These are phyloP conservation scores for Meripilus lineatus DNA, from an alignment of 1,284 basidiomycete genomes.

Conservation along the genomic window DNA sequence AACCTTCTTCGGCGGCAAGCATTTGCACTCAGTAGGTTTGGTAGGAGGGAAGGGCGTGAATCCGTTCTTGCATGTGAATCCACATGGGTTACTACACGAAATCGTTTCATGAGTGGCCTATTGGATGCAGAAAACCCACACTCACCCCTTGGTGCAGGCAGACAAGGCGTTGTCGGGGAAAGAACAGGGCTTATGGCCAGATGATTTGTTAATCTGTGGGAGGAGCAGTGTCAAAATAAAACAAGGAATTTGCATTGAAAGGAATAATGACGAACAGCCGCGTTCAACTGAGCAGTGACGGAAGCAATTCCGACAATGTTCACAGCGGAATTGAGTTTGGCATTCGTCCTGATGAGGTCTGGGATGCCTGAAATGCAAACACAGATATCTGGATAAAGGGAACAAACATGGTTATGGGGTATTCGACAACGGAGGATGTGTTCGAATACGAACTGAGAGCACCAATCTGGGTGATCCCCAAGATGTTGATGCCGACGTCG, in stretches of 20 bases:
- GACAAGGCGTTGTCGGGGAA: slow-evolving; percentile 39
- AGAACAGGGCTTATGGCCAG: slow-evolving; percentile 29
- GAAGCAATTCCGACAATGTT: slow-evolving; percentile 26
- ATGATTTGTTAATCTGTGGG: slow-evolving; percentile 21
- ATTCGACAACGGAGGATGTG: neutral
- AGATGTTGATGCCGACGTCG: slow-evolving; percentile 23
- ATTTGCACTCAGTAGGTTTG: slow-evolving; percentile 34
- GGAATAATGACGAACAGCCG: slow-evolving; percentile 26
- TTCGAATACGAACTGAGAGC: slow-evolving; percentile 25
- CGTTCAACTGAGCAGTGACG: slow-evolving; percentile 26
- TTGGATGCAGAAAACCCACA: neutral
- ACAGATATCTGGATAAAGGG: slow-evolving; percentile 29
- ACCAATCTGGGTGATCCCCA: slow-evolving; percentile 27
- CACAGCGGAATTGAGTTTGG: slow-evolving; percentile 25
- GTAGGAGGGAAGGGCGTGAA: slow-evolving; percentile 29
- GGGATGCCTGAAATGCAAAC: slow-evolving; percentile 36
- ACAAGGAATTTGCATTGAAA: neutral
- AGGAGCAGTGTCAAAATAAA: slow-evolving; percentile 7
- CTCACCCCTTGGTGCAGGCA: slow-evolving; percentile 25
- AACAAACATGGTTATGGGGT: neutral
- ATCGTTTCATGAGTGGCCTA: neutral
- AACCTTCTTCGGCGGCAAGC: slow-evolving; percentile 33
- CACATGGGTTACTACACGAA: slow-evolving; percentile 31
- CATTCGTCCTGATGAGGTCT: slow-evolving; percentile 28
- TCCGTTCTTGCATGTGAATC: slow-evolving; percentile 42